Conservation (phyloP, 305 asterid species). For the Withania somnifera region DNA sequence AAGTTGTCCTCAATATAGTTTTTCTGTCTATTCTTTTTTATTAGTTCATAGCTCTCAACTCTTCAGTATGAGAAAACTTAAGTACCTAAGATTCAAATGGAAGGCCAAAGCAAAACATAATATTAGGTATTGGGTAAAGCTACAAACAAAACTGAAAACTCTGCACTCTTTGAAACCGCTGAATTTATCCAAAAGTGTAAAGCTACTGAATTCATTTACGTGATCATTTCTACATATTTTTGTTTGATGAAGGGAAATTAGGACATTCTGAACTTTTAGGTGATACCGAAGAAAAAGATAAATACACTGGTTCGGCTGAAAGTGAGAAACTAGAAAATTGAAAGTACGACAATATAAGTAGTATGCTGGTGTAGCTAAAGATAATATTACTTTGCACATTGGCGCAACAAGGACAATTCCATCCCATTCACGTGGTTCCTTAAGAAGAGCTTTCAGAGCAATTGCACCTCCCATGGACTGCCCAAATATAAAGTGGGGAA, state of each 20-base stretch:
- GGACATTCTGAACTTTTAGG: neutral
- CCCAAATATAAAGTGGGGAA: constrained; percentile 75
- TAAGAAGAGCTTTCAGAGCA: constrained; percentile 75
- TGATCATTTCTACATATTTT: neutral
- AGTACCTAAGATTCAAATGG: neutral
- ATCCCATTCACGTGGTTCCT: constrained; percentile 69
- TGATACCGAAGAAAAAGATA: neutral
- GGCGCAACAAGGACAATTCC: constrained; percentile 93
- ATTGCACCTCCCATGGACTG: constrained; percentile 98
- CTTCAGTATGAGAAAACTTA: neutral
- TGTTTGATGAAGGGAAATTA: neutral
- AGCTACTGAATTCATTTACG: neutral
- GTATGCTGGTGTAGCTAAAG: neutral
- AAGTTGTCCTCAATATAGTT: neutral
- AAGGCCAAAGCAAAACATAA: neutral
- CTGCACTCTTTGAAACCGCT: neutral
- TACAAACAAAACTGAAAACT: neutral
- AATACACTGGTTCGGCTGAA: neutral
- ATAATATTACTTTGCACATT: constrained; percentile 68
- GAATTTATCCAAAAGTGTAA: neutral
- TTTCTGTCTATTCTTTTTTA: neutral
- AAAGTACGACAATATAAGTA: neutral
- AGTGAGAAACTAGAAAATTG: neutral
- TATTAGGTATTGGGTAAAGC: neutral
- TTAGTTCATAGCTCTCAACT: neutral